A percentile compares a stretch with the other conserved stretches of the same genome.
phyloP scores from a whole-genome alignment of 768 basidiomycete species.

The Pleurotus pulmonarius region DNA sequence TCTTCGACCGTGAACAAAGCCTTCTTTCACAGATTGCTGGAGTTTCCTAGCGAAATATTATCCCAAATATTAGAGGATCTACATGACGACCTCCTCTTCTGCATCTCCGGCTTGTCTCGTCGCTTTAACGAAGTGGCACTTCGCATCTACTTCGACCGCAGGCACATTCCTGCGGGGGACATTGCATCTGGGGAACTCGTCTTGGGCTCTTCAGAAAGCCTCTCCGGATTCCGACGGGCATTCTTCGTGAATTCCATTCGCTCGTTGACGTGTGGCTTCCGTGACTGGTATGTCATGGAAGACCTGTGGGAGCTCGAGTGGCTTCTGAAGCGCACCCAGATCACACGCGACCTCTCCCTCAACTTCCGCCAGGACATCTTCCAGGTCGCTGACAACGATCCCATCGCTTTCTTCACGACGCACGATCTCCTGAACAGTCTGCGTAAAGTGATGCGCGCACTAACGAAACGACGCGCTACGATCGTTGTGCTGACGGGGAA shows the following conservation, averaged over 20 bases:
- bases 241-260: neutral
- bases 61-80: neutral
- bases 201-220: neutral
- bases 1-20: constrained; percentile 24
- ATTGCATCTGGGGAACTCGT: neutral
- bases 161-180: neutral
- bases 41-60: constrained; percentile 1
- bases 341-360: constrained; percentile 1
- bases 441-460: neutral
- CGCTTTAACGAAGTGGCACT: constrained; percentile 9
- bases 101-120: constrained; percentile 1
- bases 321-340: neutral
- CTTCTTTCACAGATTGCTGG: constrained; percentile 3
- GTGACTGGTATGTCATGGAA: constrained; percentile 5
- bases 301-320: constrained; percentile 7
- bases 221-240: constrained; percentile 1
- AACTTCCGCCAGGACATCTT: constrained; percentile 7
- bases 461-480: neutral
- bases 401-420: constrained; percentile 6
- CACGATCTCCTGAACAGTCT: constrained; percentile 1
- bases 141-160: constrained; percentile 6
- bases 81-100: neutral
- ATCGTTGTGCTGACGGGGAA: constrained; percentile 3
- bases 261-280: constrained; percentile 1
- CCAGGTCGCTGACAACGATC: constrained; percentile 3